These are phyloP conservation scores for Crucihimalaya himalaica DNA, from an alignment of 345 rosid genomes.

Conservation along the genomic window DNA sequence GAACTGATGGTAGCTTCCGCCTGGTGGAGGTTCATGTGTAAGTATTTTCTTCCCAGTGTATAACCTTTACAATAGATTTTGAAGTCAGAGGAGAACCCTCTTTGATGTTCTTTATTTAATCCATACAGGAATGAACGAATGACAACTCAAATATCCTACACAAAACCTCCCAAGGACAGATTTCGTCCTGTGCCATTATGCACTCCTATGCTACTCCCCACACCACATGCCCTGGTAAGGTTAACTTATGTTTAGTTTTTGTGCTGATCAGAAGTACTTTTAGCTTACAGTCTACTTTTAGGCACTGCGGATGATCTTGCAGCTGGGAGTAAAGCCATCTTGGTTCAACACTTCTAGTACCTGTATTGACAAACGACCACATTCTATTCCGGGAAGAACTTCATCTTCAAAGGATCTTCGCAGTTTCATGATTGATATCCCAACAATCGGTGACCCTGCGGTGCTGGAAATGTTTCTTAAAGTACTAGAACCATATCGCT, in stretches of 20 bases:
- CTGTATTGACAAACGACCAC: slow-evolving; percentile 60
- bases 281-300: slow-evolving; percentile 31
- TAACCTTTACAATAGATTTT: slow-evolving; percentile 10
- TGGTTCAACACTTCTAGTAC: slow-evolving; percentile 82
- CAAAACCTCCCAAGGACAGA: slow-evolving; percentile 55
- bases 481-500: slow-evolving; percentile 83
- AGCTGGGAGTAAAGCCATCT: slow-evolving; percentile 79
- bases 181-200: slow-evolving; percentile 85
- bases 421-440: slow-evolving; percentile 66
- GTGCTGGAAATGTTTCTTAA: slow-evolving; percentile 90
- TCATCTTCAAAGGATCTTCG: slow-evolving; percentile 65
- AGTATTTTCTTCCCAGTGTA: slow-evolving; percentile 23
- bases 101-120: slow-evolving; percentile 1
- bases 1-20: slow-evolving; percentile 91
- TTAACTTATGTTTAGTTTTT: neutral
- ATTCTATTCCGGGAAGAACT: slow-evolving; percentile 59
- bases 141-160: slow-evolving; percentile 38
- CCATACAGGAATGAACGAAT: slow-evolving; percentile 64
- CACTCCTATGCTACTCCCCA: slow-evolving; percentile 70
- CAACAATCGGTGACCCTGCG: slow-evolving; percentile 69
- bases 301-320: slow-evolving; percentile 91
- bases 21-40: slow-evolving; percentile 76
- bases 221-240: slow-evolving; percentile 79
- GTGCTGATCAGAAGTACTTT: neutral
- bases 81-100: neutral